These are phyloP conservation scores for Austropuccinia psidii DNA, from an alignment of 1,284 basidiomycete species.

Conservation along the genomic window DNA sequence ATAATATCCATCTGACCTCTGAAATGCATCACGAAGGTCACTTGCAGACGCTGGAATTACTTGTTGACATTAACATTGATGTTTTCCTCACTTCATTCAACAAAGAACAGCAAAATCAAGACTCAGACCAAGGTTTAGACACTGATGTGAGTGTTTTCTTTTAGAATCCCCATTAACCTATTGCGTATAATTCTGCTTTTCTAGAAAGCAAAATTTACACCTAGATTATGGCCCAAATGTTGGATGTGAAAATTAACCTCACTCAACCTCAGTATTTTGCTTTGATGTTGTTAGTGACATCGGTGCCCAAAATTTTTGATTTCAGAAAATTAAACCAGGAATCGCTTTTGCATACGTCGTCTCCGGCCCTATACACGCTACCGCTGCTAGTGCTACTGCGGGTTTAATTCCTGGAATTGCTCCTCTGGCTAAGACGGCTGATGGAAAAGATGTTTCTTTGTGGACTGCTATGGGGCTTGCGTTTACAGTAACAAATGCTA, in stretches of 20 bases:
- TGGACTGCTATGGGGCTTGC: slow-evolving; percentile 70
- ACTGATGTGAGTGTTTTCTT: no score
- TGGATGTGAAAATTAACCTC: slow-evolving; percentile 79
- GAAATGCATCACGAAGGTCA: slow-evolving; percentile 54
- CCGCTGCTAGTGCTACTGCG: no score
- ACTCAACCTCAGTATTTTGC: slow-evolving; percentile 84
- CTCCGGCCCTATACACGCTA: no score
- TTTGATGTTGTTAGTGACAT: slow-evolving; percentile 63
- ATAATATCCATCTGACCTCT: slow-evolving; percentile 76
- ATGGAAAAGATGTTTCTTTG: slow-evolving; percentile 56
- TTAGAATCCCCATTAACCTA: no score
- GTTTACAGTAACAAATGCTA: slow-evolving; percentile 66
- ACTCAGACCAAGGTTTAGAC: no score
- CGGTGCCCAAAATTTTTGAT: slow-evolving; percentile 63
- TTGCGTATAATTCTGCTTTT: no score
- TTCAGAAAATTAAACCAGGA: slow-evolving; percentile 42
- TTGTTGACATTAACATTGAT: slow-evolving; percentile 79
- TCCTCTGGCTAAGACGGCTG: slow-evolving; percentile 8
- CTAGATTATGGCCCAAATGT: slow-evolving; percentile 71
- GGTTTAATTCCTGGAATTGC: no score
- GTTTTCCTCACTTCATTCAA: slow-evolving; percentile 63
- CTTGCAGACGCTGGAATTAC: slow-evolving; percentile 64
- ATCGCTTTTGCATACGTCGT: no score
- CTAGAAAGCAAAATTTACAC: no score
- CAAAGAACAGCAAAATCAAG: no score